A percentile compares a stretch with the other conserved stretches of the same genome.
Conservation (phyloP, 2,329 filamentous ascomycete species). For the Sporothrix protearum region DNA sequence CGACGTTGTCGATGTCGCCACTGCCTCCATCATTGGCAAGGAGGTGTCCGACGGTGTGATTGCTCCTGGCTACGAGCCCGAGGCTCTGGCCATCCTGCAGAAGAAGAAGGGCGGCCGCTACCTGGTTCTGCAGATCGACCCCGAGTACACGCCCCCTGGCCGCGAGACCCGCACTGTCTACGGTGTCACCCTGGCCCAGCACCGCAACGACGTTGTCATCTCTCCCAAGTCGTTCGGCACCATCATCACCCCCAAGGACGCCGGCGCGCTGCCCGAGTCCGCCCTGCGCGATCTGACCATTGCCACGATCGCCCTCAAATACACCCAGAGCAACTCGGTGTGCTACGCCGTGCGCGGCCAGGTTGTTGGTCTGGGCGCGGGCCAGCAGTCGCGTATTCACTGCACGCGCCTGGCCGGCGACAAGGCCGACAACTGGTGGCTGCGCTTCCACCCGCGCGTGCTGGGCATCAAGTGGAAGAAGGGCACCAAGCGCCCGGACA, state of each 20-base stretch:
- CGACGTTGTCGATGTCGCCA: conserved; percentile 84
- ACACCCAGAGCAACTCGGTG: conserved; percentile 98
- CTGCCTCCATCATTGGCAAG: conserved; percentile 94
- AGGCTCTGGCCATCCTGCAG: conserved; percentile 83
- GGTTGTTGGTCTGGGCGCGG: conserved; percentile 88
- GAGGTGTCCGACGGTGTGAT: conserved; percentile 98
- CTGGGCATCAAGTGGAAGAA: conserved; percentile 94
- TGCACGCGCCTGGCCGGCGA: conserved; percentile 96
- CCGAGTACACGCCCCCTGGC: conserved; percentile 74
- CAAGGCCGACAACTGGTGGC: conserved; percentile 99
- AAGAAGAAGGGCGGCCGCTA: conserved; percentile 99
- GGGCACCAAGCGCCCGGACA: conserved; percentile 92
- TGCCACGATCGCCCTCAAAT: conserved; percentile 95
- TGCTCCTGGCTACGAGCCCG: conserved; percentile 78
- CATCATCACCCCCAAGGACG: conserved; percentile 82
- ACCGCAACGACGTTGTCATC: conserved; percentile 88
- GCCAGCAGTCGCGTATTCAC: conserved; percentile 96
- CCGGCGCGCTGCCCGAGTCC: conserved; percentile 66
- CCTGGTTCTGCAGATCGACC: conserved; percentile 91
- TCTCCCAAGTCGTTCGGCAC: conserved; percentile 79
- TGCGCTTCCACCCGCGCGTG: conserved; percentile 91
- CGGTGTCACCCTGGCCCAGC: conserved; percentile 81
- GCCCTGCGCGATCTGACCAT: conserved; percentile 88
- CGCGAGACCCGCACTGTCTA: conserved; percentile 85
- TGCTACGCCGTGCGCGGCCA: conserved; percentile 96